Evolutionary conservation across 2,329 filamentous ascomycete species (phyloP).

Genomic region (Cercospora janseana): DNA sequence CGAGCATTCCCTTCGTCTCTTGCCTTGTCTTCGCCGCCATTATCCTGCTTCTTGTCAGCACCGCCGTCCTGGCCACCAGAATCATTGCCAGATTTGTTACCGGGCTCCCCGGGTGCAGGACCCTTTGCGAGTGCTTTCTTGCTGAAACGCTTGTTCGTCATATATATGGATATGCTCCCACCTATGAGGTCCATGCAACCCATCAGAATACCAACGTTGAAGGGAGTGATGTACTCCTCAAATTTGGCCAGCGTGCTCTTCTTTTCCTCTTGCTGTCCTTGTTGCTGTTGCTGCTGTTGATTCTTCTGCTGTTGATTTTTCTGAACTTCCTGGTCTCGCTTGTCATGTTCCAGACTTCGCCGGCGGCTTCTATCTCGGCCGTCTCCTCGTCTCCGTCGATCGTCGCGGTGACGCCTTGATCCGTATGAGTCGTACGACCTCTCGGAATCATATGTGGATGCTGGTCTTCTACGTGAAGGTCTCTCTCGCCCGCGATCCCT

Average conservation of each 20-base stretch:
- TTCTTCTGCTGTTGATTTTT: not conserved
- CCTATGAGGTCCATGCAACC: conserved; percentile 25
- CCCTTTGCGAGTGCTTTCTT: conserved; percentile 20
- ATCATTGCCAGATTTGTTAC: conserved; percentile 4
- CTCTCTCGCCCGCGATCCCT: conserved; percentile 4
- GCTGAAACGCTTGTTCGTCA: conserved; percentile 24
- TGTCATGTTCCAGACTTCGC: conserved; percentile 7
- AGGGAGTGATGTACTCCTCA: conserved; percentile 21
- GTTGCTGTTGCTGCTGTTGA: conserved; percentile 14
- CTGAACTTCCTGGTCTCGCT: conserved; percentile 8
- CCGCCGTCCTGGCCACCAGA: conserved; percentile 5
- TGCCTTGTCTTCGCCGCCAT: conserved; percentile 2
- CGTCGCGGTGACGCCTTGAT: conserved; percentile 2
- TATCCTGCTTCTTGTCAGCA: conserved; percentile 15
- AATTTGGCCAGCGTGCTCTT: conserved; percentile 11
- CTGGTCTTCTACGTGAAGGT: conserved; percentile 4
- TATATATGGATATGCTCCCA: conserved; percentile 20
- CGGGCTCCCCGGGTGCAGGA: conserved; percentile 12
- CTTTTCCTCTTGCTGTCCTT: conserved; percentile 11
- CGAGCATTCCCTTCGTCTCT: conserved; percentile 8
- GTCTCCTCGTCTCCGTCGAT: conserved; percentile 9
- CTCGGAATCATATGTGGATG: conserved; percentile 14
- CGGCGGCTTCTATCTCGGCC: conserved; percentile 12
- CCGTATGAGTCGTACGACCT: conserved; percentile 12
- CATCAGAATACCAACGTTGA: conserved; percentile 22